Evolutionary conservation across 768 basidiomycete species (phyloP), one percentile per base, ranked within the genome.

Genomic region (Auriscalpium microsporum): DNA sequence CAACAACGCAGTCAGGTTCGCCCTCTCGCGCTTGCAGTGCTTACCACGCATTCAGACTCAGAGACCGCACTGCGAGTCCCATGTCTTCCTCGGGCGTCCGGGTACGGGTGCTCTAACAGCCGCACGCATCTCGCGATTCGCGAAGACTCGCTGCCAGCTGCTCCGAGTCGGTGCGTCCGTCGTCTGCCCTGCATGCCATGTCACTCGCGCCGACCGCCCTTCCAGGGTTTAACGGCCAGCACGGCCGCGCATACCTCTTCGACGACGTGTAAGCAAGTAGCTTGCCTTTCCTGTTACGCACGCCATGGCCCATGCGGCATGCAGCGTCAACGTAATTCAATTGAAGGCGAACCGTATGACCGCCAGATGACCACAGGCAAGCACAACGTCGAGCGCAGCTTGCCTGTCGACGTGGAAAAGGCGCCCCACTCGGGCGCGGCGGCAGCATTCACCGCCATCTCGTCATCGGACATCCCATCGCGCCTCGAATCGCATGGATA

Each of bases 151-250:
- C n/a, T n/a, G n/a, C n/a, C n/a, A n/a, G n/a, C n/a, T n/a, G n/a
- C n/a, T n/a, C n/a, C n/a, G n/a, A n/a, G n/a, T n/a, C n/a, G 90
- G 16, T 91, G 89, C 28, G 86, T 90, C 56, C 87, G 90, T 68
- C 84, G 86, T 46, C n/a, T n/a, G n/a, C n/a, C n/a, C n/a, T n/a
- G n/a, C n/a, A 92, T 94, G 87, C 81, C 93, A 63, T 93, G 92
- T 91, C 62, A 63, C 84, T 46, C 48, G 52, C 17, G 28, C 51
- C 11, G 23, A 9, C 21, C 55, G 50, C 16, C 48, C 45, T 45
- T 47, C 69, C 97, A 95, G 90, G 90, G 46, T 98, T 98, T 78
- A 94, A 91, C 60, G 95, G 95, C 28, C 93, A 96, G 71, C 93
- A 96, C 70, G 95, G 95, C 16, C 79, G 90, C 56, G 95, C 95